Evolutionary conservation across 352 stramenopile species (phyloP).

Genomic region (Globisporangium mamillatum): DNA sequence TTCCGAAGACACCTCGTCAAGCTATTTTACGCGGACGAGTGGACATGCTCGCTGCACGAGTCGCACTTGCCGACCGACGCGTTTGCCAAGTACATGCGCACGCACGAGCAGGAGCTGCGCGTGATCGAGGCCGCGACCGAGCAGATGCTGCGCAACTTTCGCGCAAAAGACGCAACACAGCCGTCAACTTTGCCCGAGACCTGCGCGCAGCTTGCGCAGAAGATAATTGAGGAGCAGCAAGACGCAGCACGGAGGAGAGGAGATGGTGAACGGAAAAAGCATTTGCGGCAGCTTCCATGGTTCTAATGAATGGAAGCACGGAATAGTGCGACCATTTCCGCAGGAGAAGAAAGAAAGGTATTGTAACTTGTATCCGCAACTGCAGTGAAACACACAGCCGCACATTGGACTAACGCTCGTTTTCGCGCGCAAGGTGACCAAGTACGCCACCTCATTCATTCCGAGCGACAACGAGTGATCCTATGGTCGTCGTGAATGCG

Average conservation of each 20-base stretch:
- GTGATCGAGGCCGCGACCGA: constrained; percentile 48
- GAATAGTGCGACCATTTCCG: neutral
- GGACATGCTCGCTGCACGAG: constrained; percentile 50
- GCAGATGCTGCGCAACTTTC: constrained; percentile 65
- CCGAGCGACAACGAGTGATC: too few relatives aligned
- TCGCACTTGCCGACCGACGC: constrained; percentile 49
- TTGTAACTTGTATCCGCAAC: too few relatives aligned
- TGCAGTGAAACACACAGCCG: too few relatives aligned
- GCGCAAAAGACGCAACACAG: constrained; percentile 29
- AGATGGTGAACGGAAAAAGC: constrained; percentile 15
- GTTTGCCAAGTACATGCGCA: constrained; percentile 65
- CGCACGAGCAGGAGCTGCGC: constrained; percentile 44
- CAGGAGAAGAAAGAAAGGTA: neutral
- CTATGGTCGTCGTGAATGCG: too few relatives aligned
- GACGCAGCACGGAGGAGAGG: constrained; percentile 9
- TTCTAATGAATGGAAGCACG: constrained; percentile 28
- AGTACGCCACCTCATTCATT: too few relatives aligned
- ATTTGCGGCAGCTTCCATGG: constrained; percentile 35
- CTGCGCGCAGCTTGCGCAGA: constrained; percentile 25
- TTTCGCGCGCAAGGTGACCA: too few relatives aligned
- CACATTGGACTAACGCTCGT: too few relatives aligned
- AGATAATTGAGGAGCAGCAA: constrained; percentile 17
- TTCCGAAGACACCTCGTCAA: constrained; percentile 70
- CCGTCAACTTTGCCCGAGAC: constrained; percentile 31
- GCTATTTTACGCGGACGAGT: constrained; percentile 51